Evolutionary conservation across 169 alveolate species (phyloP).

Genomic region (Cardiosporidium cionae): DNA sequence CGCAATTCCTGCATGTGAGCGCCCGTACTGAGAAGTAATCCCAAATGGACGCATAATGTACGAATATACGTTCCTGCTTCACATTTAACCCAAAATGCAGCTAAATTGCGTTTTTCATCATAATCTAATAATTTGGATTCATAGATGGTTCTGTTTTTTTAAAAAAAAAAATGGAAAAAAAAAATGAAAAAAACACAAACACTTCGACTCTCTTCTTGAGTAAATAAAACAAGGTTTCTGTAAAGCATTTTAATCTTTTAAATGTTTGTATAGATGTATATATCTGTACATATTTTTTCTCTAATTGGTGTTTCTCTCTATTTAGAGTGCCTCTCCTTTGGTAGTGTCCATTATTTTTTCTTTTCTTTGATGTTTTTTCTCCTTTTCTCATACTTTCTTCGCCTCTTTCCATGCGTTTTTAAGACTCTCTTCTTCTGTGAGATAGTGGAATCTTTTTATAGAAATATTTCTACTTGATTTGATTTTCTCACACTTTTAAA

Average conservation of each 20-base stretch:
- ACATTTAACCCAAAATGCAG: constrained; percentile 96
- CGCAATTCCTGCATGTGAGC: constrained; percentile 99
- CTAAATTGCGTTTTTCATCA: constrained; percentile 89
- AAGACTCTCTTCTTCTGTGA: no score
- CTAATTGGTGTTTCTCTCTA: no score
- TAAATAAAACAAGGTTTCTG: no score
- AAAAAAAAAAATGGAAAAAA: not conserved
- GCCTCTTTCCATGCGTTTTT: no score
- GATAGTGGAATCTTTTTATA: no score
- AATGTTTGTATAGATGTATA: no score
- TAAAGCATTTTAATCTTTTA: no score
- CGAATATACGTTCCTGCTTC: constrained; percentile 99
- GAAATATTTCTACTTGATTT: no score
- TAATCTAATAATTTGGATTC: constrained; percentile 93
- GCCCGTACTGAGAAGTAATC: constrained; percentile 95
- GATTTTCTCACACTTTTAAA: no score
- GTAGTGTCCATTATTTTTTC: no score
- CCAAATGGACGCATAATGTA: constrained; percentile 98
- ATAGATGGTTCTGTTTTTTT: constrained; percentile 80
- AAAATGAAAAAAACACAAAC: not conserved
- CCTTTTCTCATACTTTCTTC: not conserved
- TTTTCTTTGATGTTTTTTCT: not conserved
- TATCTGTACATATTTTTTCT: no score
- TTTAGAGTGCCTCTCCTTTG: no score
- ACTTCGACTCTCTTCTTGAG: not conserved